phyloP scores from a whole-genome alignment of 768 basidiomycete genomes.

The Tylopilus rubrobrunneus region DNA sequence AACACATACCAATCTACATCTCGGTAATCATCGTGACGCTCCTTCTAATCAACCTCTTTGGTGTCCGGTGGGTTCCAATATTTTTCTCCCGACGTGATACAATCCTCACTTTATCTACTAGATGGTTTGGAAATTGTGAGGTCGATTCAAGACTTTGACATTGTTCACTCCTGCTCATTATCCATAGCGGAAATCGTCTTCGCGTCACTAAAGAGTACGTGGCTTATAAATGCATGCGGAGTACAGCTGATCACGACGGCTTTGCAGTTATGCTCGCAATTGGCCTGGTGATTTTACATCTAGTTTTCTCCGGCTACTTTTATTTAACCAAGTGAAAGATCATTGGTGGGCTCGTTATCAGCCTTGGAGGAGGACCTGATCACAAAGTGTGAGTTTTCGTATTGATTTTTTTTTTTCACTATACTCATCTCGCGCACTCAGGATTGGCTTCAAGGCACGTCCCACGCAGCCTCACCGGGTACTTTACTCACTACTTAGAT shows the following conservation, averaged over 20 bases:
- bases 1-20: constrained; percentile 40
- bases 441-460: constrained; percentile 19
- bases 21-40: constrained; percentile 37
- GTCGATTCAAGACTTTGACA: background rate
- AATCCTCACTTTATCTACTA: constrained; percentile 23
- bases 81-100: constrained; percentile 24
- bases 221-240: background rate
- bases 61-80: constrained; percentile 42
- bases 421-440: constrained; percentile 2
- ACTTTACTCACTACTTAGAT: background rate
- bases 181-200: constrained; percentile 20
- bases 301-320: background rate
- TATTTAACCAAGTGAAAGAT: constrained; percentile 19
- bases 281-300: constrained; percentile 22
- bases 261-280: constrained; percentile 35
- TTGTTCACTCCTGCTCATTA: constrained; percentile 2
- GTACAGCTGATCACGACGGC: background rate
- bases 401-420: constrained; percentile 24
- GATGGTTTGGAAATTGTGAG: constrained; percentile 24
- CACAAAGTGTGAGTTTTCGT: constrained; percentile 36
- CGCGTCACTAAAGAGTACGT: constrained; percentile 22
- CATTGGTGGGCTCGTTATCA: too few relatives aligned
- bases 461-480: too few relatives aligned
- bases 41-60: constrained; percentile 43
- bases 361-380: too few relatives aligned